Conservation (phyloP, 495 filamentous ascomycete genomes). For the Lasiosphaeria ovina region DNA sequence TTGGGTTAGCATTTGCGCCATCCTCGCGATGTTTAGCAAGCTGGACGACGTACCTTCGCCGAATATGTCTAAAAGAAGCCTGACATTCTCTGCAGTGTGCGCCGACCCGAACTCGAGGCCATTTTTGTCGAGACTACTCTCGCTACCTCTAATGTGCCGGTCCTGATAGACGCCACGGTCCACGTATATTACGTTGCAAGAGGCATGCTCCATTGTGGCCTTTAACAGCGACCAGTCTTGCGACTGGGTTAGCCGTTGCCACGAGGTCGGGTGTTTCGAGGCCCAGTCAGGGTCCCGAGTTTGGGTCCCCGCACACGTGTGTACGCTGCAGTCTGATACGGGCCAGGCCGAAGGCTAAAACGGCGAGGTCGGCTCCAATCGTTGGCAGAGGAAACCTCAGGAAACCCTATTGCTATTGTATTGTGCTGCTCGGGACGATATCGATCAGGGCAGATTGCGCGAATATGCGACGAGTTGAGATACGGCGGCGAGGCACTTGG, state of each 20-base stretch:
- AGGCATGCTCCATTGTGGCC: slow-evolving; percentile 62
- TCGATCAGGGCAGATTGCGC: not conserved
- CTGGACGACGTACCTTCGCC: slow-evolving; percentile 41
- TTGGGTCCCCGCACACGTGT: slow-evolving; percentile 7
- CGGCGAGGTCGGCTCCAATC: slow-evolving; percentile 25
- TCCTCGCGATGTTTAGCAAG: not conserved
- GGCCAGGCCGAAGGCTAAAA: slow-evolving; percentile 15
- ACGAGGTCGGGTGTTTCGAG: slow-evolving; percentile 17
- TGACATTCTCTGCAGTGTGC: slow-evolving; percentile 47
- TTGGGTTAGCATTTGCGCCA: slow-evolving; percentile 25
- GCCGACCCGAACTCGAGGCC: slow-evolving; percentile 27
- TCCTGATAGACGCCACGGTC: slow-evolving; percentile 69
- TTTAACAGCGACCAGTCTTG: slow-evolving; percentile 47
- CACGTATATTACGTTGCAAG: slow-evolving; percentile 80
- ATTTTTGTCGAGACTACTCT: slow-evolving; percentile 4
- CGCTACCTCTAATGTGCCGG: slow-evolving; percentile 30
- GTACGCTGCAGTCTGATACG: not conserved
- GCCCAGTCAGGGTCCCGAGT: slow-evolving; percentile 20
- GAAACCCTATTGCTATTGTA: not conserved
- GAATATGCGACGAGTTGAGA: not conserved
- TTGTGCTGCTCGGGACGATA: not conserved
- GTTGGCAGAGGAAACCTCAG: slow-evolving; percentile 5
- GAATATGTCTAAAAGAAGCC: slow-evolving; percentile 47
- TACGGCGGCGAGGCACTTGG: not conserved
- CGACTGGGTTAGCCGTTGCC: slow-evolving; percentile 48